Conservation (phyloP, 306 rosid genomes). For the Quercus dentata region DNA sequence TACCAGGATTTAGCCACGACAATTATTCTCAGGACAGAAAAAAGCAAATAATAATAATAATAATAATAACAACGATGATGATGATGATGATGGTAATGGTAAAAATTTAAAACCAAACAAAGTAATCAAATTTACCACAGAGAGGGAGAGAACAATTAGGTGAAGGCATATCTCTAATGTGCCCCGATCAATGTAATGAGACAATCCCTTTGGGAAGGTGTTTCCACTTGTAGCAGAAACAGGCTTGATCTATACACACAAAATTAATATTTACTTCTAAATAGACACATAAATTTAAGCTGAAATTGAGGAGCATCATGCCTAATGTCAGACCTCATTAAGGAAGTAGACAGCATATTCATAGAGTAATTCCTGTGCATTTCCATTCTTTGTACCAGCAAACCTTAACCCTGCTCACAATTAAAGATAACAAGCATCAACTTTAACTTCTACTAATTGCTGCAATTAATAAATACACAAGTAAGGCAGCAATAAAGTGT, state of each 20-base stretch:
- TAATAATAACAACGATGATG: neutral
- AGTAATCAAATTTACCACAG: slow-evolving; percentile 57
- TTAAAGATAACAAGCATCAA: slow-evolving; percentile 15
- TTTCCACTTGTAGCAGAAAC: slow-evolving; percentile 56
- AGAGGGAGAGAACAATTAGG: slow-evolving; percentile 82
- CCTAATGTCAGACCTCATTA: slow-evolving; percentile 64
- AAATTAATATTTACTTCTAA: slow-evolving; percentile 12
- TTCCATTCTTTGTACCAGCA: slow-evolving; percentile 88
- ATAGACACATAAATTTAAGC: slow-evolving; percentile 16
- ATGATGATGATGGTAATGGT: neutral
- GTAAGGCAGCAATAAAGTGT: slow-evolving; percentile 5
- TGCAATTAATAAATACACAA: neutral
- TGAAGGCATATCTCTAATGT: slow-evolving; percentile 93
- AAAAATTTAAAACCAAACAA: slow-evolving; percentile 10
- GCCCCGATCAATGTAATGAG: slow-evolving; percentile 82
- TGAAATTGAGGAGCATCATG: slow-evolving; percentile 13
- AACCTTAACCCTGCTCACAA: slow-evolving; percentile 70
- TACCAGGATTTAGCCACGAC: slow-evolving; percentile 13
- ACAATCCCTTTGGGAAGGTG: slow-evolving; percentile 77
- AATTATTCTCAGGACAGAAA: neutral
- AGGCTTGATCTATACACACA: slow-evolving; percentile 69
- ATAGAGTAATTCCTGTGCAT: slow-evolving; percentile 81
- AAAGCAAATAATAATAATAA: neutral
- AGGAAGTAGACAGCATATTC: slow-evolving; percentile 78
- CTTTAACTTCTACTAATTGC: slow-evolving; percentile 10